phyloP scores from a whole-genome alignment of 371 early-diverging fungal species.

The Mucor mucedo region DNA sequence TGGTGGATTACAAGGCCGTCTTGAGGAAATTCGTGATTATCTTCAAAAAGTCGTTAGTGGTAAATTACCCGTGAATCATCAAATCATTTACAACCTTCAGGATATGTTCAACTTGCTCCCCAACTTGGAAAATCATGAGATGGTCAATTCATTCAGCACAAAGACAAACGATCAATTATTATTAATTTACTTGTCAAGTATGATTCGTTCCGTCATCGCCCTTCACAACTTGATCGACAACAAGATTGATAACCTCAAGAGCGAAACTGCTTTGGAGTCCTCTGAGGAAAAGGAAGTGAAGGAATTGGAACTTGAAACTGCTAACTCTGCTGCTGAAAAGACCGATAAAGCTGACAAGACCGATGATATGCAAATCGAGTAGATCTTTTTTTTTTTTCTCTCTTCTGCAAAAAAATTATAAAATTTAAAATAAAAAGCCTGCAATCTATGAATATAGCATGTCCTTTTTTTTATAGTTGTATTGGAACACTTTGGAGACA shows the following conservation, averaged over 20 bases:
- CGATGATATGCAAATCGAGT: constrained; percentile 32
- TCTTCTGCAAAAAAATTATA: not conserved
- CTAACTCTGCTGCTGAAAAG: not conserved
- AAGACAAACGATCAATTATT: constrained; percentile 96
- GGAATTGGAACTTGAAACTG: constrained; percentile 14
- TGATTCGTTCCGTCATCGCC: constrained; percentile 93
- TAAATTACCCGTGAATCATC: constrained; percentile 90
- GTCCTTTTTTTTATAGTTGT: too few relatives aligned
- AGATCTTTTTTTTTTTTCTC: not conserved
- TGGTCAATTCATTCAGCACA: constrained; percentile 81
- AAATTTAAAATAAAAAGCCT: not conserved
- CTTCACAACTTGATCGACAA: constrained; percentile 95
- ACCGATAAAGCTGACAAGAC: constrained; percentile 16
- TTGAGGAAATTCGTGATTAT: constrained; percentile 88
- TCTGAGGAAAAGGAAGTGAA: constrained; percentile 22
- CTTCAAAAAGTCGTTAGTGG: constrained; percentile 87
- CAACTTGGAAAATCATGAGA: constrained; percentile 77
- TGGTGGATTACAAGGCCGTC: constrained; percentile 82
- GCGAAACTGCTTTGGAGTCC: constrained; percentile 49
- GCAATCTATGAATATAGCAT: not conserved
- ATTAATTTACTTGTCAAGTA: constrained; percentile 87
- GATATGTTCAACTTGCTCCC: constrained; percentile 96
- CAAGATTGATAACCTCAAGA: constrained; percentile 74
- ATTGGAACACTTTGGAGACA: too few relatives aligned
- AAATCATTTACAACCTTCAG: constrained; percentile 95